phyloP scores from a whole-genome alignment of 768 basidiomycete genomes.

The Clavaria fumosa region DNA sequence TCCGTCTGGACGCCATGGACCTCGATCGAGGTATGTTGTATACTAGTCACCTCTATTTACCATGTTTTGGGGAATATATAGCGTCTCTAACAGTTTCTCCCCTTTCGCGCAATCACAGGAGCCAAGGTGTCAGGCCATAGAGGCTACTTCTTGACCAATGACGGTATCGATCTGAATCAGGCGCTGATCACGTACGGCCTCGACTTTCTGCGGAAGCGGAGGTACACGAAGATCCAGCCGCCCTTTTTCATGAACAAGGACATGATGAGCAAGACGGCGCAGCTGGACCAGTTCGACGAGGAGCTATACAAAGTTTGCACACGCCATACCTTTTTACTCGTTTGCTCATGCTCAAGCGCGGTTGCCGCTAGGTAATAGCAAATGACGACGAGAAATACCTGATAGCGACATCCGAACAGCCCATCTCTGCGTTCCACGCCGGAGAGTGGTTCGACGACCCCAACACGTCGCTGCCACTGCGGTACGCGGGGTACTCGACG shows the following conservation, averaged over 20 bases:
- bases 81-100: slow-evolving; percentile 2
- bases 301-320: slow-evolving; percentile 89
- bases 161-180: slow-evolving; percentile 95
- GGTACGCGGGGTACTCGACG: slow-evolving; percentile 80
- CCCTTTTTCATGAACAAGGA: slow-evolving; percentile 99
- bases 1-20: slow-evolving; percentile 90
- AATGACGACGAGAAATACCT: slow-evolving; percentile 95
- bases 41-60: too few relatives aligned
- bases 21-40: slow-evolving; percentile 70
- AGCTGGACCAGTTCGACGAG: slow-evolving; percentile 96
- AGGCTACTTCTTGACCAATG: slow-evolving; percentile 91
- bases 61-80: too few relatives aligned
- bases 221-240: slow-evolving; percentile 89
- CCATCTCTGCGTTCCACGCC: slow-evolving; percentile 88
- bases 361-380: slow-evolving; percentile 48
- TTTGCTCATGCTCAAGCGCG: too few relatives aligned
- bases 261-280: slow-evolving; percentile 94
- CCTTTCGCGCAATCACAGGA: too few relatives aligned
- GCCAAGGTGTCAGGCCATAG: slow-evolving; percentile 90
- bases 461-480: slow-evolving; percentile 79
- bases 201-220: slow-evolving; percentile 70
- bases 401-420: slow-evolving; percentile 98
- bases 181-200: slow-evolving; percentile 90
- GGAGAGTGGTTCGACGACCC: slow-evolving; percentile 98
- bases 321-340: too few relatives aligned